These are phyloP conservation scores for Acorus calamus DNA, from an alignment of 106 monocot species.

Conservation along the genomic window DNA sequence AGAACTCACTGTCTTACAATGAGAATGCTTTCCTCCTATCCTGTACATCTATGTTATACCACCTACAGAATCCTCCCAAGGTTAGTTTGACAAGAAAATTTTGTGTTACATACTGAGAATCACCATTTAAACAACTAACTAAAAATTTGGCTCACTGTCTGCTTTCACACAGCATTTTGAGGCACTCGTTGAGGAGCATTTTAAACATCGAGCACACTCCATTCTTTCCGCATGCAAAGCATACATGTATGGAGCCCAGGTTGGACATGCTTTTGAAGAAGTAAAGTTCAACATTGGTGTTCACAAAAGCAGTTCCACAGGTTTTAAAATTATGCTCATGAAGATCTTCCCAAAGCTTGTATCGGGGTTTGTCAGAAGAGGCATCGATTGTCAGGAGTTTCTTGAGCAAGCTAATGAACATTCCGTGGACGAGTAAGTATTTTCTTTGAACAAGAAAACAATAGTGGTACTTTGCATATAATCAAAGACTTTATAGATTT, in stretches of 20 bases:
- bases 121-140: no score
- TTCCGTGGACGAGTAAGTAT: no score
- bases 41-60: slow-evolving; percentile 54
- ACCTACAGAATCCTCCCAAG: slow-evolving; percentile 58
- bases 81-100: slow-evolving; percentile 10
- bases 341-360: slow-evolving; percentile 53
- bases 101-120: no score
- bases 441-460: no score
- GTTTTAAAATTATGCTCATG: slow-evolving; percentile 53
- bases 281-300: slow-evolving; percentile 1
- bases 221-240: slow-evolving; percentile 56
- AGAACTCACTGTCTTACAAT: slow-evolving; percentile 60
- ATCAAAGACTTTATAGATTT: no score
- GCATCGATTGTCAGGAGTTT: slow-evolving; percentile 26
- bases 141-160: not conserved
- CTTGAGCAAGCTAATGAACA: not conserved
- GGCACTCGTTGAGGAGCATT: slow-evolving; percentile 56
- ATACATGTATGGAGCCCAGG: slow-evolving; percentile 48
- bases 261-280: slow-evolving; percentile 20
- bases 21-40: slow-evolving; percentile 67
- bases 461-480: no score
- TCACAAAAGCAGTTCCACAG: slow-evolving; percentile 28
- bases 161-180: slow-evolving; percentile 41
- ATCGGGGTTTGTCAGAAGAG: slow-evolving; percentile 30
- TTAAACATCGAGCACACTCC: slow-evolving; percentile 20